Base-by-base conservation (phyloP, 2,329 filamentous ascomycete species). In the Bertia moriformis region DNA sequence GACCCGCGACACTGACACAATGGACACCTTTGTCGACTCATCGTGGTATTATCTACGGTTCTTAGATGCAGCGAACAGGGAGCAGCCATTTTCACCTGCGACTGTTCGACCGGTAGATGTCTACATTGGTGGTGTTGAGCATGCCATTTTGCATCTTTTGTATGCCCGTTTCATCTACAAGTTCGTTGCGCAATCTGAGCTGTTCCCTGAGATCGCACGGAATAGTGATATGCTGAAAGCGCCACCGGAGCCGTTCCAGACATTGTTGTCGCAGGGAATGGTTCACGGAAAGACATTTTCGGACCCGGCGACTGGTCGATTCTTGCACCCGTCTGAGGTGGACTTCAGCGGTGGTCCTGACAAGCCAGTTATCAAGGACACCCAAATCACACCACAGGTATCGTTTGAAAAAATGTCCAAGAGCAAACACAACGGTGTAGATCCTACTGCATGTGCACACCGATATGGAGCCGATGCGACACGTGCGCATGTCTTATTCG, bases 1-100 rank as follows among this genome's bases (percentile, higher is more conserved):
- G 13, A 71, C 67, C 48, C 66, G 76, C 41, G 75, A 80, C 45
- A 80, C 75, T 4, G 75, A 81, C 50, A 81, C 75, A 1, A 79
- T 81, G 75, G 75, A 81, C 50, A 81, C 75, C 0, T 81, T 81
- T 51, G 76, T 81, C 45, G 75, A 80, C 52, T 79, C 74, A 2
- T 77, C 73, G 2, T 81, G 75, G 75, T 81, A 81, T 51, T 79
- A 69, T 45, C 64, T 77, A 54, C 63, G 73, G 14, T 79, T 73
- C 46, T 51, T 71, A 19, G 72, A 78, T 47, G 51, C 71, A 1
- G 53, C 62, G 2, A 75, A 77, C 42, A 46, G 60, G 17, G 45
- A 57, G 3, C 44, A 53, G 17, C 64, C 65, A 2, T 67, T 78
- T 42, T 62, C 61, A 4, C 53, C 65, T 7, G 46, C 51, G 14